Evolutionary conservation across 495 filamentous ascomycete species (phyloP), one percentile per base, ranked within the genome.

Genomic region (Aspergillus haitiensis): DNA sequence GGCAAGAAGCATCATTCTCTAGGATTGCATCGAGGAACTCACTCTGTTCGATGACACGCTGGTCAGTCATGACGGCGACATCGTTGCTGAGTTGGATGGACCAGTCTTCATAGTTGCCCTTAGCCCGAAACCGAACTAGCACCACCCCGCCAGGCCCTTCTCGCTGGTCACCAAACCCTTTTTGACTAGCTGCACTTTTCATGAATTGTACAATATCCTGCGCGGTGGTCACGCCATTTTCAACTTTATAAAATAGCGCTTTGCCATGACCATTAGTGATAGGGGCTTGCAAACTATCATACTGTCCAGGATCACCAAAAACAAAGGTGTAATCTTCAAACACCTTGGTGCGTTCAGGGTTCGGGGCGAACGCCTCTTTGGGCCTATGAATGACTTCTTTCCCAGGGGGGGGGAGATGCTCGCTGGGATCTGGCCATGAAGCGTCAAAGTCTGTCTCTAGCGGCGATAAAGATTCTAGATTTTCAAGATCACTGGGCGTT

Each of bases 11-110:
- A 75, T 97, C 87, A 55, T 86, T 87, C 10, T 75, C 85, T 15
- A 98, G 71, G 49, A 98, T 97, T 4, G 90, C 90, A 73, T 96
- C 92, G 8, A 98, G 79, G 60, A 98, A 97, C 62, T 97, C 93
- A 50, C 87, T 91, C 70, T 97, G 94, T 56, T 93, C 87, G 49
- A 97, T 86, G 18, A 93, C 84, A 5, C 90, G 84, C 65, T 93
- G 91, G 57, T 91, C 88, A 13, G 93, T 82, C 46, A 79, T 78
- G 32, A 85, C 64, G 6, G 91, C 88, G 45, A 93, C 82, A 5
- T 85, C 72, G 27, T 81, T 84, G 56, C 84, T 77, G 62, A 96
- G 82, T 18, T 88, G 74, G 46, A 80, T 80, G 13, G 80, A 88
- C 92, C 92, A 97, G 4, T 86, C 80, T 52, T 82, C 79, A 52